These are phyloP conservation scores for Paulownia fortunei DNA, from an alignment of 257 asterid species.

Conservation along the genomic window DNA sequence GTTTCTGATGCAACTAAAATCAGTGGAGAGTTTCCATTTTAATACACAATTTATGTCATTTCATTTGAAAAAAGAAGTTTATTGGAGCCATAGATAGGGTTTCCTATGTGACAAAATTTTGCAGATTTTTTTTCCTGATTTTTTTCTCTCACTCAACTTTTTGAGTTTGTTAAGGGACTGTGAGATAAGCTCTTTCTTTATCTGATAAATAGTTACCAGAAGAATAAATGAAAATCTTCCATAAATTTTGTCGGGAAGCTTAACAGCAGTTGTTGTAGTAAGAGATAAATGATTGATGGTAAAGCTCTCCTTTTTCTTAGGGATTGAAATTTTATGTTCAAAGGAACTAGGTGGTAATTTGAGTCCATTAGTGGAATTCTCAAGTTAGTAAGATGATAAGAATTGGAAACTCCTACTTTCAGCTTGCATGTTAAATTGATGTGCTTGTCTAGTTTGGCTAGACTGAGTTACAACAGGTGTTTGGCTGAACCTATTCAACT, in stretches of 20 bases:
- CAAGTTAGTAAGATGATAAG: background rate
- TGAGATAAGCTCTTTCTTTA: background rate
- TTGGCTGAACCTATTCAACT: background rate
- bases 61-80: slow-evolving; percentile 5
- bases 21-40: background rate
- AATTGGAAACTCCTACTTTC: background rate
- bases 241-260: background rate
- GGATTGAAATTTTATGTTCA: background rate
- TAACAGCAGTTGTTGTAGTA: background rate
- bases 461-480: background rate
- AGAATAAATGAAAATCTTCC: background rate
- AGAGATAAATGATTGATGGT: background rate
- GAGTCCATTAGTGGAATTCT: background rate
- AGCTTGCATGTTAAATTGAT: background rate
- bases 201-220: background rate
- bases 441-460: background rate
- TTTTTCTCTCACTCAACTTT: background rate
- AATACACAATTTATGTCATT: background rate
- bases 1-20: background rate
- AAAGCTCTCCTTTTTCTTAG: background rate
- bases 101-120: background rate
- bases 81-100: background rate
- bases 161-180: background rate
- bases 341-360: background rate
- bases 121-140: background rate